Conservation (phyloP, 1,284 basidiomycete species). For the Cutaneotrichosporon curvatum region DNA sequence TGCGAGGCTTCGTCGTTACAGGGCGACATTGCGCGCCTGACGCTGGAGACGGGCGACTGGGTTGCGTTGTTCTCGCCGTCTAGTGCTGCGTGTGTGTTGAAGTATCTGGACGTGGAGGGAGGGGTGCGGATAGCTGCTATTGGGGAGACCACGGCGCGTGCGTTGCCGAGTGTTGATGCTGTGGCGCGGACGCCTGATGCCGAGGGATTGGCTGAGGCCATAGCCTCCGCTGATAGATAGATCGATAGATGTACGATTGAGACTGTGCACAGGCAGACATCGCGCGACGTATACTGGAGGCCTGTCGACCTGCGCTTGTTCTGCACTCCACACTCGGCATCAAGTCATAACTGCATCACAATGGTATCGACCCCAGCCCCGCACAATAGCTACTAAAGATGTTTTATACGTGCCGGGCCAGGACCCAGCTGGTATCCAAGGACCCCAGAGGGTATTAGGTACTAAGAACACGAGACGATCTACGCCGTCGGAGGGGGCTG, state of each 20-base stretch:
- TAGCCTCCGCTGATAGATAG: constrained; percentile 8
- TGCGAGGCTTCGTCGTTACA: constrained; percentile 13
- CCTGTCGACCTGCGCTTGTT: too few relatives aligned
- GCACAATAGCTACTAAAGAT: not conserved
- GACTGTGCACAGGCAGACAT: too few relatives aligned
- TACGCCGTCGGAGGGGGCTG: constrained; percentile 17
- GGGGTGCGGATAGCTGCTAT: constrained; percentile 28
- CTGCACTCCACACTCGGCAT: too few relatives aligned
- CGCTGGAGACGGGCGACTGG: constrained; percentile 57
- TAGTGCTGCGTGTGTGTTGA: constrained; percentile 28
- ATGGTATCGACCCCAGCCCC: constrained; percentile 3
- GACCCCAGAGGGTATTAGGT: not conserved
- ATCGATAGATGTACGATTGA: too few relatives aligned
- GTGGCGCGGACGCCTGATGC: constrained; percentile 36
- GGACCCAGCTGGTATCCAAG: too few relatives aligned
- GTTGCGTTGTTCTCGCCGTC: constrained; percentile 41
- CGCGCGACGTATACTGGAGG: too few relatives aligned
- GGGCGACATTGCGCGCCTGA: constrained; percentile 57
- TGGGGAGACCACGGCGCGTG: constrained; percentile 37
- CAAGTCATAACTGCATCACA: constrained; percentile 15
- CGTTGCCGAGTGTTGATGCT: constrained; percentile 26
- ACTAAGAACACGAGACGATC: not conserved
- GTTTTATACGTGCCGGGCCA: too few relatives aligned
- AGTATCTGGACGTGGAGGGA: constrained; percentile 4
- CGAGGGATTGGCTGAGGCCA: constrained; percentile 22